Base-by-base conservation (phyloP, 169 alveolate genomes). In the Plasmodium inui region DNA sequence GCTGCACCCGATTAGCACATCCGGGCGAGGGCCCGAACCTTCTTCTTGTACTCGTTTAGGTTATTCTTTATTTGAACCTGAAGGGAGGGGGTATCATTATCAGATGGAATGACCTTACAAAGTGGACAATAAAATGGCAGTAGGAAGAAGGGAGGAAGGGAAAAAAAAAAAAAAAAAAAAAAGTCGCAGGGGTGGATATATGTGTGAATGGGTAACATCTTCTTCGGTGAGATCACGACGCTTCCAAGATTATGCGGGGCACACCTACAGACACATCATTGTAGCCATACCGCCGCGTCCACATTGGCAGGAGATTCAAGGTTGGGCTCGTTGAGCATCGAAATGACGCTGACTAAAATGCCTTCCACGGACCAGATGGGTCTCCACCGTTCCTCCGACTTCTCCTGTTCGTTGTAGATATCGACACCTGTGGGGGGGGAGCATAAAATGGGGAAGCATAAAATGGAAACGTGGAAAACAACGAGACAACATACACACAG, bases 361-460 rank as follows among this genome's bases (percentile, higher is more conserved):
- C 98, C 96, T 94, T 99, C 99, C 8, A 99, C 99, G n/a, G 99
- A 98, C 53, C 98, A 97, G 71, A 98, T 98, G 2, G 99, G 99
- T 67, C 99, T 97, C 99, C 99, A 99, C 89, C 99, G 97, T 95
- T 99, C 99, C 74, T 98, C 99, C n/a, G 99, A 98, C 1, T 97
- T 97, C 96, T 99, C 99, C 92, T 98, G 99, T 80, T 97, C 98
- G 97, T 99, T 99, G 95, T 97, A 98, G 61, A 95, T 95, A 95
- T 99, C 99, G 22, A 96, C 86, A 8, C 93, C 93, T 86, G 70
- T 17, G 14, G 70, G 19, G 8, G 37, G 26, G 17, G 55, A 22
- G 34, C 30, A 44, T 30, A 70, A 72, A 73, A 17, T n/a, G 17
- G 19, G 28, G 22, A 84, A 57, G 28, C 26, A 1, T 19, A 28